These are phyloP conservation scores for Aspergillus saccharolyticus DNA, from an alignment of 495 filamentous ascomycete genomes.

Conservation along the genomic window DNA sequence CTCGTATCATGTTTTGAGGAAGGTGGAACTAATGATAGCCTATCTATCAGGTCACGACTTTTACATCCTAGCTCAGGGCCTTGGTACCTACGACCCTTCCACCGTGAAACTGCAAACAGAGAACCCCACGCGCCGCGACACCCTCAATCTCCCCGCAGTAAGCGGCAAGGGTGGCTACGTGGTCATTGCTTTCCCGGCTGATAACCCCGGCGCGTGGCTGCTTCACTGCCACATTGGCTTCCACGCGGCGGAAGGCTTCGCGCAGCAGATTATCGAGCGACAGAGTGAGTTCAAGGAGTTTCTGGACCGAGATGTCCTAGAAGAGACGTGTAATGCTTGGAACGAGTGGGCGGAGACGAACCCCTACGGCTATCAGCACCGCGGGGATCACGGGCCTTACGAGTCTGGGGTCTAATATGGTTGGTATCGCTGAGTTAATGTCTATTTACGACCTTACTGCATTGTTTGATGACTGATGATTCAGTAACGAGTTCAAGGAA, in stretches of 20 bases:
- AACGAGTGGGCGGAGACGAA: conserved; percentile 9
- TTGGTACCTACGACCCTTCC: conserved; percentile 5
- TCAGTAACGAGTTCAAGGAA: too few relatives aligned
- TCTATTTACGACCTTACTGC: too few relatives aligned
- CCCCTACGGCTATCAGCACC: not conserved
- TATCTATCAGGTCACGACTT: conserved; percentile 56
- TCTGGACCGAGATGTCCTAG: conserved; percentile 10
- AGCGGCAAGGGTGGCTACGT: conserved; percentile 28
- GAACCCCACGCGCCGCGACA: conserved; percentile 56
- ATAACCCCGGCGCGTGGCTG: conserved; percentile 50
- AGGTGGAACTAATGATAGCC: not conserved
- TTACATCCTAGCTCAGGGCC: conserved; percentile 46
- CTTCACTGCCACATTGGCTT: conserved; percentile 52
- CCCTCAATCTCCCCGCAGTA: conserved; percentile 45
- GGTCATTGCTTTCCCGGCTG: conserved; percentile 50
- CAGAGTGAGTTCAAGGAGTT: conserved; percentile 16
- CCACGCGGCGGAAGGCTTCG: conserved; percentile 41
- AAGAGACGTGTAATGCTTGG: conserved; percentile 15
- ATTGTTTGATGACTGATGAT: too few relatives aligned
- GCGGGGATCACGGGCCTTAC: not conserved
- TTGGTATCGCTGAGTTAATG: not conserved
- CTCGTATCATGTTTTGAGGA: not conserved
- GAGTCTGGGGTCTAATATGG: conserved; percentile 9
- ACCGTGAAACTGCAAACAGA: conserved; percentile 9
- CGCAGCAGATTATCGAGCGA: conserved; percentile 45